Conservation (phyloP, 495 filamentous ascomycete species). For the Entonaema liquescens region DNA sequence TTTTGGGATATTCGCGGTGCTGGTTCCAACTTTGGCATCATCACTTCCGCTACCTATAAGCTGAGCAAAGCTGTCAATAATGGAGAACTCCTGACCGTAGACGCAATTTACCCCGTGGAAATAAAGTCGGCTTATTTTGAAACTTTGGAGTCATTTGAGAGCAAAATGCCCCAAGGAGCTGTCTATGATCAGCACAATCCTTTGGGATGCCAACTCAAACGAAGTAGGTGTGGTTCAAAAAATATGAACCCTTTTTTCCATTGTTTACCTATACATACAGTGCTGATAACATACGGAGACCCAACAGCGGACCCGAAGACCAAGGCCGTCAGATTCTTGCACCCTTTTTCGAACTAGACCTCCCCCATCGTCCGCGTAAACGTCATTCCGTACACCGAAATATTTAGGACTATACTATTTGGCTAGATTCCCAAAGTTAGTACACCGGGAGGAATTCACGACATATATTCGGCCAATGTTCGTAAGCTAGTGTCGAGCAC, state of each 20-base stretch:
- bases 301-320: constrained; percentile 28
- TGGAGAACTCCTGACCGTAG: constrained; percentile 44
- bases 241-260: not conserved
- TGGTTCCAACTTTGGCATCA: constrained; percentile 61
- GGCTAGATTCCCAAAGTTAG: not conserved
- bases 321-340: constrained; percentile 31
- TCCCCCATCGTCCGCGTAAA: constrained; percentile 11
- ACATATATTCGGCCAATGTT: constrained; percentile 14
- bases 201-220: constrained; percentile 17
- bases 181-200: constrained; percentile 1
- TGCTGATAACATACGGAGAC: constrained; percentile 25
- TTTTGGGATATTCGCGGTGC: constrained; percentile 58
- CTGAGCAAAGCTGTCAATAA: constrained; percentile 39
- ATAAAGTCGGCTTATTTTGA: constrained; percentile 40
- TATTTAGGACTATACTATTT: not conserved
- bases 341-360: constrained; percentile 37
- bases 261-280: not conserved
- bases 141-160: constrained; percentile 38
- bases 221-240: constrained; percentile 6
- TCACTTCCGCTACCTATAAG: constrained; percentile 51
- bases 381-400: constrained; percentile 13
- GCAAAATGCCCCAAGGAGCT: constrained; percentile 39
- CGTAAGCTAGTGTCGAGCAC: constrained; percentile 22
- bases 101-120: constrained; percentile 38
- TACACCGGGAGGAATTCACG: not conserved